Base-by-base conservation (phyloP, 106 monocot species). In the Iris macrosiphon region DNA sequence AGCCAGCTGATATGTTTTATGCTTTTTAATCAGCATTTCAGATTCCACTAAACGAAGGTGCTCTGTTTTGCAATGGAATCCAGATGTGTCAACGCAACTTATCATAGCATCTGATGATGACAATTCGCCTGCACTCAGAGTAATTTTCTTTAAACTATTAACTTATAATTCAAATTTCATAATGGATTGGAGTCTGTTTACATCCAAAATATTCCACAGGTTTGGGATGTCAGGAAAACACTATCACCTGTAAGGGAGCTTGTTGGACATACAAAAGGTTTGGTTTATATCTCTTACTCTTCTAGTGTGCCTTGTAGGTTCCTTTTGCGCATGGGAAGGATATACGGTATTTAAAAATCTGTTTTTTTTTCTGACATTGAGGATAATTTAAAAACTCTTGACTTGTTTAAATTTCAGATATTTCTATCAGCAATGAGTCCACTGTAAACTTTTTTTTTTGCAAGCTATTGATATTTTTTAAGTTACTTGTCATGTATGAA, bases 41-140 rank as follows among this genome's bases (percentile, higher is more conserved):
- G 96, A 90, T 71, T 76, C 80, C 55, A 71, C 56, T 66, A 76
- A 74, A 72, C 79, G 82, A 43, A 87, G 80, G 25, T 86, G 86
- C 77, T 87, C 96, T 57, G 90, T 98, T 70, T 75, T 98, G 63
- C 96, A 98, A 71, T 98, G 96, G 96, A 90, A 90, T 64, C 96
- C 90, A 46, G 96, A 98, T 66, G 67, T 80, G 52, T 98, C 86
- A 1, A 90, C 96, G 5, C 89, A 96, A 40, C 49, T 96, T 9
- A 75, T 90, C 52, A 40, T 90, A 70, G 96, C 86, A 66, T 89
- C 90, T 29, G 96, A 96, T 77, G 96, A 90, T 72, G 96, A 90
- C 18, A 72, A 11, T 67, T 82, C 82, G 6, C 90, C 96, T 64
- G 65, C 96, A 59, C 64, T 96, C 5, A 79, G 76, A 57, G 96